Base-by-base conservation (phyloP, 371 early-diverging fungal species). In the Mortierella polycephala region DNA sequence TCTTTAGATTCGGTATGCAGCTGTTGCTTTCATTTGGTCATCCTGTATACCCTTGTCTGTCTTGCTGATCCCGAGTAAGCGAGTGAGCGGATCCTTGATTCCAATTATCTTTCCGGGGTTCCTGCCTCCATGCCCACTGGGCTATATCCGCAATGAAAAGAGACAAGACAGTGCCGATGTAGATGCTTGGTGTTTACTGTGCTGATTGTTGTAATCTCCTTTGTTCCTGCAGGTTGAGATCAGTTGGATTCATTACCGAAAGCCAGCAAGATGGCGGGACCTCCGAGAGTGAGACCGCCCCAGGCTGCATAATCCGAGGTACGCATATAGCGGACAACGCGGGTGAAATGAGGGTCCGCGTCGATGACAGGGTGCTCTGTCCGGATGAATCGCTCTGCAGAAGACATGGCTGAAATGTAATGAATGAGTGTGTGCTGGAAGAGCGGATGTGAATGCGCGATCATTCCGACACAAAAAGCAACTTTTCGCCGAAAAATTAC, bases 291-390 rank as follows among this genome's bases (percentile, higher is more conserved):
- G 46, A 90, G 73, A n/a, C 82, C 92, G 47, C 87, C 93, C 86
- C 88, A 87, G 52, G 89, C 81, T 60, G 84, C 89, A 66, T 91
- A 92, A 85, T 98, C 98, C 18, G 88, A 83, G 55, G 91, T 77
- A 63, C 98, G 90, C 83, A 97, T 92, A 86, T 96, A 97, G 60
- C 94, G 86, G 60, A 96, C 89, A 6, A 98, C 95, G 64, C 95
- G 90, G 74, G 75, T 79, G 72, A 97, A 91, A 73, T 95, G 93
- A 50, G 92, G 92, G 75, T 92, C 92, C 62, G 86, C 85, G 83
- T 92, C 92, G 77, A 92, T 92, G 65, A 88, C 85, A 47, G 88
- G 89, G 79, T 85, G 89, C 50, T 85, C 85, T 37, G 86, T 84
- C 70, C 85, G 81, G 74, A 87, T 73, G 68, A 85, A 72, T 61